Conservation (phyloP, 139 green algal genomes). For the Volvox reticuliferus region DNA sequence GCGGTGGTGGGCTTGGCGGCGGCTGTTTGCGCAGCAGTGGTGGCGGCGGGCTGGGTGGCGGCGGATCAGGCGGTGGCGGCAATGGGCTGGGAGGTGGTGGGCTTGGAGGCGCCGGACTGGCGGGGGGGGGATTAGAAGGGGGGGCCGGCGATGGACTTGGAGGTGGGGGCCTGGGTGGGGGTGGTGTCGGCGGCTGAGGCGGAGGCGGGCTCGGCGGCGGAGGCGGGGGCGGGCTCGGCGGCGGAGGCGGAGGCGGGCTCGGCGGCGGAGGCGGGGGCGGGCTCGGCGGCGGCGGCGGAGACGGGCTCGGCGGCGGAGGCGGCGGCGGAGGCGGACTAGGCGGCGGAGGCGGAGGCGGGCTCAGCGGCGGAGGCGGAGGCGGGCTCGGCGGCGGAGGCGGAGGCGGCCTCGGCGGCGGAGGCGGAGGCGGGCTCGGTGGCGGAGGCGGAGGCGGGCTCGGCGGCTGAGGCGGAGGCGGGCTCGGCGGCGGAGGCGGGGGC, state of each 20-base stretch:
- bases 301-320: too few species aligned
- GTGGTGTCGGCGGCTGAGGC: not conserved
- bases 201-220: not conserved
- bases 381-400: not conserved
- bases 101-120: not conserved
- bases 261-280: not conserved
- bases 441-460: not conserved
- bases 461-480: not conserved
- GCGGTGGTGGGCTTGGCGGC: not conserved
- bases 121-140: not conserved
- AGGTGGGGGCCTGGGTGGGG: not conserved
- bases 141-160: too few species aligned
- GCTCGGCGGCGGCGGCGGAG: too few species aligned
- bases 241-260: not conserved
- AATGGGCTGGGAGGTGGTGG: not conserved
- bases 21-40: not conserved
- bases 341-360: not conserved
- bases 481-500: too few species aligned
- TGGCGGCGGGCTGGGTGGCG: not conserved
- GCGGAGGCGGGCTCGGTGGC: too few species aligned
- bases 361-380: not conserved
- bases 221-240: too few species aligned
- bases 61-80: too few species aligned
- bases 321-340: not conserved
- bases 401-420: not conserved